Evolutionary conservation across 2,329 filamentous ascomycete genomes (phyloP).

Genomic region (Bipolaris victoriae): DNA sequence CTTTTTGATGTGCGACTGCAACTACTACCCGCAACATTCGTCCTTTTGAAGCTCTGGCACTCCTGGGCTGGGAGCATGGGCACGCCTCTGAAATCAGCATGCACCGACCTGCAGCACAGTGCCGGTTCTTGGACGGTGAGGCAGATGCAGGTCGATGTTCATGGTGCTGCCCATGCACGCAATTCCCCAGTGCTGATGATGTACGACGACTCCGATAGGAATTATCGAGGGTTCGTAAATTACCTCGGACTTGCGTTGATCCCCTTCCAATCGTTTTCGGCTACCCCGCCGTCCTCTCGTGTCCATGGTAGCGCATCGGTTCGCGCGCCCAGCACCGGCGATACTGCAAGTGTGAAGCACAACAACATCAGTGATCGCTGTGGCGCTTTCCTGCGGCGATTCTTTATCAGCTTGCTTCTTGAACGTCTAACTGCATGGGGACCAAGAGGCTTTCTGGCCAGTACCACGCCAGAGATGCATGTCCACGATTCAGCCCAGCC

Average conservation of each 20-base stretch:
- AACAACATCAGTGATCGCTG: slow-evolving; percentile 3
- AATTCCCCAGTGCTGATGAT: slow-evolving; percentile 6
- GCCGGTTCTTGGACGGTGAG: too few species aligned
- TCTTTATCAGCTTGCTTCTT: slow-evolving; percentile 5
- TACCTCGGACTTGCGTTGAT: neutral
- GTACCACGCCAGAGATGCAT: slow-evolving; percentile 10
- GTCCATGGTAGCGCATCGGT: neutral
- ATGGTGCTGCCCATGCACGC: neutral
- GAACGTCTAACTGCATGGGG: slow-evolving; percentile 11
- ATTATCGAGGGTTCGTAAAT: neutral
- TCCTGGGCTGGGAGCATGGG: neutral
- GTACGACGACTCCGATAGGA: neutral
- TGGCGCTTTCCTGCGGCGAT: neutral
- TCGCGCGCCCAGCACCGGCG: slow-evolving; percentile 1
- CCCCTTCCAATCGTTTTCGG: neutral
- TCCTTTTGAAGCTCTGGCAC: neutral
- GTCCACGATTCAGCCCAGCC: slow-evolving; percentile 14
- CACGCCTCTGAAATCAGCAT: slow-evolving; percentile 1
- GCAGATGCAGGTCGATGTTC: neutral
- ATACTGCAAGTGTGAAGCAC: slow-evolving; percentile 1
- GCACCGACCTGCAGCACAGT: neutral
- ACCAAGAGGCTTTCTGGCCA: slow-evolving; percentile 23
- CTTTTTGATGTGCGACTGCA: slow-evolving; percentile 12
- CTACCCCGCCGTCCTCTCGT: neutral
- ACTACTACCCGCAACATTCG: slow-evolving; percentile 10